Conservation (phyloP, 371 early-diverging fungal species). For the Sporodiniella umbellata region DNA sequence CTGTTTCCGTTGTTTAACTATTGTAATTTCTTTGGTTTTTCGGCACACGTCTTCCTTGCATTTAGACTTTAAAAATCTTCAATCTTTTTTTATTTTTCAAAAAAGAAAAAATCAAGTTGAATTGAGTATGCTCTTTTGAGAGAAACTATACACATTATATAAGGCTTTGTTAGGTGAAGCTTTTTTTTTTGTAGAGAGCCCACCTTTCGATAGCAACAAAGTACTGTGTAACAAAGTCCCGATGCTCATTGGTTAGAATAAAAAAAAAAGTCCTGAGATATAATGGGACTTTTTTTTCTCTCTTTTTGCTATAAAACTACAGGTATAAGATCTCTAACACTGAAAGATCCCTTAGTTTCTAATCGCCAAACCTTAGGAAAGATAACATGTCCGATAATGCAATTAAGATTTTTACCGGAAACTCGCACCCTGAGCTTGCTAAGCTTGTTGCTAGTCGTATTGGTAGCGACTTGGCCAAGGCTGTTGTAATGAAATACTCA, state of each 20-base stretch:
- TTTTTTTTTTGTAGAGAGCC: too few species aligned
- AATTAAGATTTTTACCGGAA: constrained; percentile 94
- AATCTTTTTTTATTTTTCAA: background rate
- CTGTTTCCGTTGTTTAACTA: too few species aligned
- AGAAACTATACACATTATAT: background rate
- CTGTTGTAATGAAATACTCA: constrained; percentile 87
- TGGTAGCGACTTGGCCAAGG: constrained; percentile 85
- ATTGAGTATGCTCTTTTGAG: background rate
- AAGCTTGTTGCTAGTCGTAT: constrained; percentile 81
- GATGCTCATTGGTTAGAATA: too few species aligned
- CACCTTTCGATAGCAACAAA: too few species aligned
- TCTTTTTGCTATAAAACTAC: too few species aligned
- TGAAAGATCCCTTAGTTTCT: too few species aligned
- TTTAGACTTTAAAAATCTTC: background rate
- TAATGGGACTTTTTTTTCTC: background rate
- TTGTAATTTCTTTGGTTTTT: background rate
- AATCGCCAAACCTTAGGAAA: too few species aligned
- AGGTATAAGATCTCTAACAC: too few species aligned
- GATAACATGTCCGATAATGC: constrained; percentile 29
- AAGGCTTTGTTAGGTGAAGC: too few species aligned
- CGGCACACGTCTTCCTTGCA: background rate
- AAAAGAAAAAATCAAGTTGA: background rate
- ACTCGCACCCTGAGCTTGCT: constrained; percentile 91
- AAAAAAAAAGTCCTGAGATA: background rate
- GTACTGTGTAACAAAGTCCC: too few species aligned